Base-by-base conservation (phyloP, 331 rosid species). In the Quercus lobata region DNA sequence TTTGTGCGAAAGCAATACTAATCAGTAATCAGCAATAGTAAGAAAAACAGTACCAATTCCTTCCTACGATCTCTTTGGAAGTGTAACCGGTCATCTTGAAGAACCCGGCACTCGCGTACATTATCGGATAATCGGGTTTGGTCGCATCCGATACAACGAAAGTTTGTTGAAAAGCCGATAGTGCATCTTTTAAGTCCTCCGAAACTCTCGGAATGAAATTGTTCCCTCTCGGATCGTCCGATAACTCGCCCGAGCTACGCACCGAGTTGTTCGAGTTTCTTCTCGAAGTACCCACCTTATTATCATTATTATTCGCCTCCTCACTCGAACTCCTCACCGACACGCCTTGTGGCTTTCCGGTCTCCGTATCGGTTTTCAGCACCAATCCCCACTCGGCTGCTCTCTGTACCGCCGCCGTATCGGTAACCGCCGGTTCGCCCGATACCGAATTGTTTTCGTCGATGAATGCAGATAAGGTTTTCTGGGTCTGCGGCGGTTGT, bases 331-430 rank as follows among this genome's bases (percentile, higher is more conserved):
- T 85, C 27, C 97, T 73, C 49, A 86, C 94, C 0, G 75, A 63
- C 11, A 95, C 97, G 2, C 96, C 96, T 12, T 90, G 97, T 5
- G 91, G 97, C 86, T 82, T 90, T 9, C 99, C 99, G 1, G 97
- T 95, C 84, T 90, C 93, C 5, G 84, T 76, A 69, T 95, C 99
- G 0, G 97, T 93, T 69, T 83, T 91, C 75, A 95, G 89, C 2
- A 95, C 89, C 72, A 95, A 27, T 0, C 99, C 99, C 99, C 99
- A 95, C 86, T 95, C 99, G 5, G 99, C 97, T 0, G 99, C 99
- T 65, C 99, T 85, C 88, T 86, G 83, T 15, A 85, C 97, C 1
- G 96, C 97, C 1, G 96, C 54, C 17, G 54, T 1, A 49, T 49
- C 97, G 25, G 37, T 30, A 41, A 8, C 46, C 12, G 3, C 90